phyloP scores from a whole-genome alignment of 768 basidiomycete species.

The Tricholoma saponaceum region DNA sequence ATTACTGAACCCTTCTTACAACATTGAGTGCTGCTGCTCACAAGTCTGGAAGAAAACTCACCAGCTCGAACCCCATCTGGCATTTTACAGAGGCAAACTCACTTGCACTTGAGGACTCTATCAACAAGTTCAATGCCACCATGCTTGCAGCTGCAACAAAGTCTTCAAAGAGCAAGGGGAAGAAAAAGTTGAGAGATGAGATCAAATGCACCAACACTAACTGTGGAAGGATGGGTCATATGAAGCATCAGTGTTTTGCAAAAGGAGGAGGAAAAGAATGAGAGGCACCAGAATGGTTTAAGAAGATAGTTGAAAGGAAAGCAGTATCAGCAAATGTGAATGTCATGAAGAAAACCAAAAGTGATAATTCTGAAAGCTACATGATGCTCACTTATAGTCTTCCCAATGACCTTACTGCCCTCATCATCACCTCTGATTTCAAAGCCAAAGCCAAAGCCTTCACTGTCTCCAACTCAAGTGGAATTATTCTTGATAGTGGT shows the following conservation, averaged over 20 bases:
- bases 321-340: background rate
- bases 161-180: no score
- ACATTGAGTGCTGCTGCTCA: background rate
- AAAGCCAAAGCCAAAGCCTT: background rate
- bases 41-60: background rate
- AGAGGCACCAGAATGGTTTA: background rate
- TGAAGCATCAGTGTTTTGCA: background rate
- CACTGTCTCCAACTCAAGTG: background rate
- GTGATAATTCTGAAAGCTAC: background rate
- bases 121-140: no score
- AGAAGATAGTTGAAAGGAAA: background rate
- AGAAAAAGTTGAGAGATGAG: no score
- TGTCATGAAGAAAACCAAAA: background rate
- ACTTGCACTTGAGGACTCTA: no score
- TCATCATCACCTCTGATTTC: background rate
- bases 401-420: background rate
- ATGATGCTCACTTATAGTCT: background rate
- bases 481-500: no score
- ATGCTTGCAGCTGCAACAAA: no score
- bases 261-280: background rate
- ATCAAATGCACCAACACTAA: background rate
- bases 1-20: no score
- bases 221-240: background rate
- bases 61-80: background rate
- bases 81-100: no score